Base-by-base conservation (phyloP, 2,329 filamentous ascomycete genomes). In the Aspergillus glaucus region DNA sequence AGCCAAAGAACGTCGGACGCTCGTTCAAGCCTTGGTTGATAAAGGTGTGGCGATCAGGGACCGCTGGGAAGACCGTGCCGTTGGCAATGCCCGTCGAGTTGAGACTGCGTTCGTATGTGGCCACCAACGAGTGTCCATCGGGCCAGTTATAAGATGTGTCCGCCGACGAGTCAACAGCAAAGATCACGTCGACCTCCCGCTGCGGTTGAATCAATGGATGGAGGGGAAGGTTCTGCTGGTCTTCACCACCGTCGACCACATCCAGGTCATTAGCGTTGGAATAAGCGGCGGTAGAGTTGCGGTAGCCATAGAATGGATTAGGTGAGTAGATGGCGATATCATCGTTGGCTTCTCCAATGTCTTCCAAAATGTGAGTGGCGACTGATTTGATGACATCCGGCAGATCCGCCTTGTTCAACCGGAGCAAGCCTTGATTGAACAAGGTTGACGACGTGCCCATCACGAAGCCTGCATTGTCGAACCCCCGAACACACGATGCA, bases 361-460 rank as follows among this genome's bases (percentile, higher is more conserved):
- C 57, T 0, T 62, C 50, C 2, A 91, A 72, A 6, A 90, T 64
- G 17, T 67, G 56, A 3, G 66, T 62, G 12, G 87, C 58, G 17
- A 78, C 75, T 4, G 72, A 59, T 45, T 77, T 73, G 34, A 88
- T 67, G 28, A 78, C 66, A 4, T 61, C 63, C 2, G 75, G 76
- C 6, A 81, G 60, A 30, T 77, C 67, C 0, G 72, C 63, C 2
- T 76, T 66, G 55, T 88, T 79, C 48, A 92, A 73, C 9, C 81
- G 70, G 3, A 90, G 74, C 15, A 95, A 70, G 59, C 87, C 79
- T 59, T 83, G 75, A 71, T 95, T 95, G 77, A 95, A 95, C 2
- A 95, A 76, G 0, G 87, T 86, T 1, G 85, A 88, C 19, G 85
- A 89, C 0, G 90, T 95, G 45, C 90, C 90, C 81, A 95, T 89